phyloP scores from a whole-genome alignment of 495 filamentous ascomycete genomes.

The Aspergillus heteromorphus region DNA sequence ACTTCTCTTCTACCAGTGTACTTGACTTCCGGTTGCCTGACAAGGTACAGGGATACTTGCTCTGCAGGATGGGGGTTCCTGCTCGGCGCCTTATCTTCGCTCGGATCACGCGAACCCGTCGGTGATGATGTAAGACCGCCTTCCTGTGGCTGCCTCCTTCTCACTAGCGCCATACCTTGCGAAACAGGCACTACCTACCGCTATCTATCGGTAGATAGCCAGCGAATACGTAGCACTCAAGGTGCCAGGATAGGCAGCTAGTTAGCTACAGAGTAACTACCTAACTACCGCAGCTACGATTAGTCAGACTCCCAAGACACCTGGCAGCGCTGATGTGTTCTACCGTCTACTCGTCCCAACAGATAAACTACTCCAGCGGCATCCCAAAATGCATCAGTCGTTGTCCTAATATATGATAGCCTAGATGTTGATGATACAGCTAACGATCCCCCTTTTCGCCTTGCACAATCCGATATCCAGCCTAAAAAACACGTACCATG shows the following conservation, averaged over 20 bases:
- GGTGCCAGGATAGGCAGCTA: not conserved
- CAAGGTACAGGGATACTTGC: too few species aligned
- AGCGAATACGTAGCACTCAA: not conserved
- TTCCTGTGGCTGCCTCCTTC: not conserved
- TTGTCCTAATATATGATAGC: slow-evolving; percentile 25
- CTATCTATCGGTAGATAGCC: not conserved
- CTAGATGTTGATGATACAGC: slow-evolving; percentile 37
- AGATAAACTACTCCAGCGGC: slow-evolving; percentile 3
- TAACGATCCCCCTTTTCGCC: slow-evolving; percentile 24
- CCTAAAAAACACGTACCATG: not conserved
- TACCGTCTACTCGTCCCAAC: not conserved
- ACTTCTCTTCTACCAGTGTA: too few species aligned
- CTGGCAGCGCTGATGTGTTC: not conserved
- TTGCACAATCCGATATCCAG: slow-evolving; percentile 17
- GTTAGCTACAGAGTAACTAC: not conserved
- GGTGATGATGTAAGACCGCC: slow-evolving; percentile 12
- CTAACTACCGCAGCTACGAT: too few species aligned
- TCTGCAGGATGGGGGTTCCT: too few species aligned
- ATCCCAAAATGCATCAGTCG: slow-evolving; percentile 2
- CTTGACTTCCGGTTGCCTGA: too few species aligned
- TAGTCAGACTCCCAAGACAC: not conserved
- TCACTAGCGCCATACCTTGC: not conserved
- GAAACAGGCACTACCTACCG: not conserved
- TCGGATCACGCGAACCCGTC: not conserved
- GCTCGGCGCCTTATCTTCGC: not conserved